A percentile compares a stretch with the other conserved stretches of the same genome.
These are phyloP conservation scores for Vicia faba DNA, from an alignment of 306 rosid species.

Conservation along the genomic window DNA sequence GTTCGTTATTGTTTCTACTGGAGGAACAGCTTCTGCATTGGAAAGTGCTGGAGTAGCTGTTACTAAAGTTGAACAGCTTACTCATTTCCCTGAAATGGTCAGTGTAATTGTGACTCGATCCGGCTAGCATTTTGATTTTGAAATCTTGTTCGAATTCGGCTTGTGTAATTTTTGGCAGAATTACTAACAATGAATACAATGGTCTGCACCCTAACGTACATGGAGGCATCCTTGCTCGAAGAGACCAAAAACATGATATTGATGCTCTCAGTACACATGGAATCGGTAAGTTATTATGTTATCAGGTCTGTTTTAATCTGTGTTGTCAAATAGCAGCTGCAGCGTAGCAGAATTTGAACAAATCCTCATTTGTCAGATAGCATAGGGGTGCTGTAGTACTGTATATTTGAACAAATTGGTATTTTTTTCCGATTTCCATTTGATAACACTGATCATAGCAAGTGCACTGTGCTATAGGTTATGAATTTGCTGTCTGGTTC, in stretches of 20 bases:
- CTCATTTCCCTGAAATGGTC: slow-evolving; percentile 93
- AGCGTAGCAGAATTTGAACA: not conserved
- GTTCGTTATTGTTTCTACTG: slow-evolving; percentile 87
- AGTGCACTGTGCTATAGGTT: no score
- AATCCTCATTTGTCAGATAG: not conserved
- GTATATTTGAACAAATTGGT: not conserved
- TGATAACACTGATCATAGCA: not conserved
- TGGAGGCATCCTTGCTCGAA: slow-evolving; percentile 96
- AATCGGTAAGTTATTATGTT: slow-evolving; percentile 60
- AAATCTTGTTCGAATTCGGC: not conserved
- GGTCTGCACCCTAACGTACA: slow-evolving; percentile 79
- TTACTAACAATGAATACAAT: slow-evolving; percentile 30
- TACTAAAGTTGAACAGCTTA: slow-evolving; percentile 85
- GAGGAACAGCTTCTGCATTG: slow-evolving; percentile 89
- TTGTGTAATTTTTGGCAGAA: not conserved
- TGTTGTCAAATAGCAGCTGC: not conserved
- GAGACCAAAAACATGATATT: slow-evolving; percentile 84
- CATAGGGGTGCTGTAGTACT: not conserved
- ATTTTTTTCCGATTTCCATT: not conserved
- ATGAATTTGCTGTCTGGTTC: slow-evolving; percentile 8
- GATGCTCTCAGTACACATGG: slow-evolving; percentile 81
- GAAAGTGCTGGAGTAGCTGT: slow-evolving; percentile 80
- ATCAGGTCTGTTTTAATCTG: not conserved
- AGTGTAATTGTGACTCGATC: slow-evolving; percentile 25
- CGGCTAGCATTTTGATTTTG: not conserved